phyloP scores from a whole-genome alignment of 805 yeast genomes.

The Lipomyces sp. region DNA sequence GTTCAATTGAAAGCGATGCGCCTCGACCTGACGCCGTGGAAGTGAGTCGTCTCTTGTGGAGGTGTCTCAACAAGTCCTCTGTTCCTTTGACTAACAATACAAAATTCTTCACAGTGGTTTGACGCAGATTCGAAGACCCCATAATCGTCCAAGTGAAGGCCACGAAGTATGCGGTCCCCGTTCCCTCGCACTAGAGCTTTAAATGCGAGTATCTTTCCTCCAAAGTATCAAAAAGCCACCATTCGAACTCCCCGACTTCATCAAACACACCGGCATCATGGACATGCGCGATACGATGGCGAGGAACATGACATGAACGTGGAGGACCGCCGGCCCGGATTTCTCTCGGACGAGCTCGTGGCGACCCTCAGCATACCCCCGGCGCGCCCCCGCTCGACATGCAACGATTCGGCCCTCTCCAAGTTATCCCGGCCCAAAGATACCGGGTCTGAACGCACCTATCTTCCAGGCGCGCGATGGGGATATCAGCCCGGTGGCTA shows the following conservation, averaged over 20 bases:
- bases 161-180: constrained; percentile 62
- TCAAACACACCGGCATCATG: constrained; percentile 77
- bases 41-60: no score
- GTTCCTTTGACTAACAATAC: neutral
- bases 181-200: constrained; percentile 81
- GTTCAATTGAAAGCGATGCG: constrained; percentile 63
- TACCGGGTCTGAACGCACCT: constrained; percentile 52
- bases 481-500: constrained; percentile 44
- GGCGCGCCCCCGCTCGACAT: constrained; percentile 63
- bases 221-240: constrained; percentile 62
- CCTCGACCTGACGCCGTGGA: constrained; percentile 71
- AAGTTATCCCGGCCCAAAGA: constrained; percentile 60
- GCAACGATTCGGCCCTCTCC: constrained; percentile 81
- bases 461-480: constrained; percentile 43
- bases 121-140: constrained; percentile 88
- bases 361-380: constrained; percentile 66
- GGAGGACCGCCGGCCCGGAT: constrained; percentile 60
- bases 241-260: constrained; percentile 73
- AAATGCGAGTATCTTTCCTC: constrained; percentile 71
- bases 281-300: constrained; percentile 87
- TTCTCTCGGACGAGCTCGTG: constrained; percentile 56
- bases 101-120: no score
- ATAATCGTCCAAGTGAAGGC: constrained; percentile 59
- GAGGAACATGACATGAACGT: constrained; percentile 50
- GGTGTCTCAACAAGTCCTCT: no score